These are phyloP conservation scores for Papilionanthe hybrid DNA, from an alignment of 116 monocot species.

Conservation along the genomic window DNA sequence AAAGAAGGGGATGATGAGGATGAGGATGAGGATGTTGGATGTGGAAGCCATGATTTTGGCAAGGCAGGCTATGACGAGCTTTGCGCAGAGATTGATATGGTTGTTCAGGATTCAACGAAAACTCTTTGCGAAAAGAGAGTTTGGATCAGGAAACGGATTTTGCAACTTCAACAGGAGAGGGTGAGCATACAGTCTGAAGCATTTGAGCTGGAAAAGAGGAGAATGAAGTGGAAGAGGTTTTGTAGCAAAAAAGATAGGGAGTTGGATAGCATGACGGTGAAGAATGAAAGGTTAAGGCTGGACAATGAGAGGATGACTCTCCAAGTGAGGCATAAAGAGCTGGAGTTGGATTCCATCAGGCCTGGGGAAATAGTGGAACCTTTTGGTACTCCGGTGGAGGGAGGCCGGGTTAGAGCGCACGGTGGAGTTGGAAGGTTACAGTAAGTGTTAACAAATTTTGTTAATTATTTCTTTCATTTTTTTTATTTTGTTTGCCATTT, in stretches of 20 bases:
- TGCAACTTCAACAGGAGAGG: slow-evolving; percentile 6
- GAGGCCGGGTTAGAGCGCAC: background rate
- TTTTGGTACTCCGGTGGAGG: background rate
- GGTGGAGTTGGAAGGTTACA: background rate
- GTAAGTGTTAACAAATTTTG: background rate
- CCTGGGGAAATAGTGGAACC: background rate
- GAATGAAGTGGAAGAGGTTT: slow-evolving; percentile 9
- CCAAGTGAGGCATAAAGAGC: slow-evolving; percentile 54
- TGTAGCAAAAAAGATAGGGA: slow-evolving; percentile 11
- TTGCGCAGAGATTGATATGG: background rate
- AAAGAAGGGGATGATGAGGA: slow-evolving; percentile 10
- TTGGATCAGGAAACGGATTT: background rate
- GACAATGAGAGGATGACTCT: slow-evolving; percentile 66
- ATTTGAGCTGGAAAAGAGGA: slow-evolving; percentile 7
- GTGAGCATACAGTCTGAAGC: slow-evolving; percentile 2
- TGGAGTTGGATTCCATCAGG: slow-evolving; percentile 19
- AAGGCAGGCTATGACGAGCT: slow-evolving; percentile 9
- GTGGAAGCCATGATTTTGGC: slow-evolving; percentile 13
- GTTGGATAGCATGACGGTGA: slow-evolving; percentile 21
- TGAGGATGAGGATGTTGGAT: background rate
- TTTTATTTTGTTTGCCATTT: background rate
- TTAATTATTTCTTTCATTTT: background rate
- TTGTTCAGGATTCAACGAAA: slow-evolving; percentile 1
- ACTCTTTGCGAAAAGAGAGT: background rate
- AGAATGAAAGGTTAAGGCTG: slow-evolving; percentile 56